Percentiles rank a stretch among this genome's conserved stretches.
Evolutionary conservation across 805 yeast species (phyloP).

Genomic region (Lipomyces anomalus): DNA sequence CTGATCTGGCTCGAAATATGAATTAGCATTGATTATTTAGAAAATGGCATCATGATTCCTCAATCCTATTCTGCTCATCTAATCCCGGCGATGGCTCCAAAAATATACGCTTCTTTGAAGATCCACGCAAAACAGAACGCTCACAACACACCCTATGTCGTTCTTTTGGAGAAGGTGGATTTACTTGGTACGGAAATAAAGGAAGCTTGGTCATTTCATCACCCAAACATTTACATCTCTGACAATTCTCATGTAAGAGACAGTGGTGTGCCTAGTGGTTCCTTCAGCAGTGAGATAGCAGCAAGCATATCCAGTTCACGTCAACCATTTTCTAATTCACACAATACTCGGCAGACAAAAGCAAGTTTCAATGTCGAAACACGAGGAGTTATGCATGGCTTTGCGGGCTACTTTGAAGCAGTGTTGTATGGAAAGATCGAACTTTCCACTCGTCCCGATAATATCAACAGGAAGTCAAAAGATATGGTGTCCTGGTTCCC

Average conservation of each 20-base stretch:
- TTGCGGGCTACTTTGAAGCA: constrained; percentile 71
- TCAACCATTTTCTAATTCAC: constrained; percentile 15
- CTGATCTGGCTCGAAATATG: neutral
- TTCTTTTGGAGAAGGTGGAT: constrained; percentile 38
- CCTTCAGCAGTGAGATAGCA: neutral
- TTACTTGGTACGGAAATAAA: constrained; percentile 44
- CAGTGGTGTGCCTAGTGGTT: too few species aligned
- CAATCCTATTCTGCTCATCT: constrained; percentile 51
- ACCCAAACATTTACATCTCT: constrained; percentile 37
- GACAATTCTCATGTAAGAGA: too few species aligned
- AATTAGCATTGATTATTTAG: constrained; percentile 4
- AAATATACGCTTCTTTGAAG: constrained; percentile 35
- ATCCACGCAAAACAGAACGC: constrained; percentile 10
- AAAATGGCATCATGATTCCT: constrained; percentile 56
- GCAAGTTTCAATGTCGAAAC: constrained; percentile 40
- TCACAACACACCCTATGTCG: constrained; percentile 42
- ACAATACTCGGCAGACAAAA: constrained; percentile 27
- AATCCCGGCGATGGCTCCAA: constrained; percentile 64
- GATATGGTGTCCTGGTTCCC: constrained; percentile 66
- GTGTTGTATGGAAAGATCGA: constrained; percentile 54
- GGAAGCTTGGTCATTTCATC: constrained; percentile 57
- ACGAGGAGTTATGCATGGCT: constrained; percentile 60
- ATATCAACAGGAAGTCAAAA: constrained; percentile 34
- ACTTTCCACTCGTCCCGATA: constrained; percentile 48
- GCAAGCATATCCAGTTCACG: neutral